A percentile compares a stretch with the other conserved stretches of the same genome.
These are phyloP conservation scores for Tylopilus sp. DNA, from an alignment of 1,284 basidiomycete genomes.

Conservation along the genomic window DNA sequence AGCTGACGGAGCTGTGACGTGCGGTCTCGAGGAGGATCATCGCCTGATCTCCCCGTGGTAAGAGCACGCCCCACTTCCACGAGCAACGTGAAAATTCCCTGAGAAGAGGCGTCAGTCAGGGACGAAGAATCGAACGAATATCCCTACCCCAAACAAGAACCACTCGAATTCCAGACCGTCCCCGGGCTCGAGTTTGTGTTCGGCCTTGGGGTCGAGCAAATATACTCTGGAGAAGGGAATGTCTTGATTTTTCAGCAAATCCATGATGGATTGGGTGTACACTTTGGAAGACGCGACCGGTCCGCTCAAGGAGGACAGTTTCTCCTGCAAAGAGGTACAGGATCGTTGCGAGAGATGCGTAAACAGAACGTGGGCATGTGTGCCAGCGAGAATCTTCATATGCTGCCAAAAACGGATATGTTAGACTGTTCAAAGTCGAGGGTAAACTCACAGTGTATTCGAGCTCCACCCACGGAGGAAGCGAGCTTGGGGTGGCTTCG, in stretches of 20 bases:
- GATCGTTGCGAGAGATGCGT: slow-evolving; percentile 77
- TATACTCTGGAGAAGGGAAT: slow-evolving; percentile 65
- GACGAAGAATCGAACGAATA: slow-evolving; percentile 1
- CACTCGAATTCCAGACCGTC: slow-evolving; percentile 77
- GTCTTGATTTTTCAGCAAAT: slow-evolving; percentile 51
- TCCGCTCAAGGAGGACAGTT: slow-evolving; percentile 34
- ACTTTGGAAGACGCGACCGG: slow-evolving; percentile 40
- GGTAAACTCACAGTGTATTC: slow-evolving; percentile 56
- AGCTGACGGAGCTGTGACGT: slow-evolving; percentile 82
- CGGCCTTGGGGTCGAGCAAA: slow-evolving; percentile 83
- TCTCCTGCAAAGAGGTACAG: slow-evolving; percentile 49
- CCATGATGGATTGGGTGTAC: slow-evolving; percentile 60
- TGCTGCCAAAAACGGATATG: slow-evolving; percentile 47
- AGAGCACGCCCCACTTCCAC: not conserved
- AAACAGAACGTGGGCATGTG: slow-evolving; percentile 66
- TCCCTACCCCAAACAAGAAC: slow-evolving; percentile 79
- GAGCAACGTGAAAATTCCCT: slow-evolving; percentile 58
- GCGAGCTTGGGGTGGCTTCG: slow-evolving; percentile 62
- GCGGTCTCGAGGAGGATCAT: slow-evolving; percentile 85
- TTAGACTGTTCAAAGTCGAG: too few species aligned
- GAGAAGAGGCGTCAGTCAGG: not conserved
- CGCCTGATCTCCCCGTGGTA: slow-evolving; percentile 46
- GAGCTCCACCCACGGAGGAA: slow-evolving; percentile 86
- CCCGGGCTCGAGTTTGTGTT: slow-evolving; percentile 59
- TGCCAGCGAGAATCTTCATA: slow-evolving; percentile 76